These are phyloP conservation scores for Diplodia mutila DNA, from an alignment of 2,329 filamentous ascomycete species.

Conservation along the genomic window DNA sequence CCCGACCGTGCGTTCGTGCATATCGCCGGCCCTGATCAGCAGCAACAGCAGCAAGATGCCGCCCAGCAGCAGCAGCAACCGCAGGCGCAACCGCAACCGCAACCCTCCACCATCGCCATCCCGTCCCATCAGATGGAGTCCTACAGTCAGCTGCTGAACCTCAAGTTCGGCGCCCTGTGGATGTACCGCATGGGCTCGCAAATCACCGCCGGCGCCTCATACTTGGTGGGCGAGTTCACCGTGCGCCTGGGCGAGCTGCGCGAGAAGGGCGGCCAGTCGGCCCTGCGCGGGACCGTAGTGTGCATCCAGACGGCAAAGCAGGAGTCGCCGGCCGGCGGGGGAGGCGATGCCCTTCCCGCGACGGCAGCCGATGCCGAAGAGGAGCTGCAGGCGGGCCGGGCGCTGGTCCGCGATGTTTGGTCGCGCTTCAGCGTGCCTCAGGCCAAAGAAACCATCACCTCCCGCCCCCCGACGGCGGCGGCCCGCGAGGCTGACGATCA, in stretches of 20 bases:
- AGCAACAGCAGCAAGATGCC: not conserved
- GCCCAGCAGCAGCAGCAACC: not conserved
- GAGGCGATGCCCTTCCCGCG: not conserved
- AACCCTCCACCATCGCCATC: slow-evolving; percentile 24
- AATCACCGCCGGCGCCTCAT: slow-evolving; percentile 25
- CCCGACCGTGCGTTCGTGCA: slow-evolving; percentile 24
- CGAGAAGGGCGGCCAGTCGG: slow-evolving; percentile 21
- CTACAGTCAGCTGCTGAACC: slow-evolving; percentile 25
- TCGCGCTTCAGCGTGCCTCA: slow-evolving; percentile 21
- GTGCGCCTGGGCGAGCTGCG: slow-evolving; percentile 29
- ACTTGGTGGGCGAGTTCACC: slow-evolving; percentile 25
- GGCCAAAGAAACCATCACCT: slow-evolving; percentile 25
- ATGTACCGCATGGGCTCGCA: slow-evolving; percentile 20
- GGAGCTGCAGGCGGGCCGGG: slow-evolving; percentile 23
- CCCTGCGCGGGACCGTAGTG: slow-evolving; percentile 25
- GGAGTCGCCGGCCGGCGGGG: not conserved
- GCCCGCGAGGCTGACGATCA: slow-evolving; percentile 11
- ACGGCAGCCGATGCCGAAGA: not conserved
- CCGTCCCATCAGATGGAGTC: slow-evolving; percentile 26
- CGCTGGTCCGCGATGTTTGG: slow-evolving; percentile 27
- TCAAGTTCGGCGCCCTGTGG: slow-evolving; percentile 29
- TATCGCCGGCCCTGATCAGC: slow-evolving; percentile 5
- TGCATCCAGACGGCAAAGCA: slow-evolving; percentile 22
- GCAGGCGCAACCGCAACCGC: no score
- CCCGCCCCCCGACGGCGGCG: not conserved